Conservation (phyloP, 352 stramenopile genomes). For the Phytopythium ostracodes region DNA sequence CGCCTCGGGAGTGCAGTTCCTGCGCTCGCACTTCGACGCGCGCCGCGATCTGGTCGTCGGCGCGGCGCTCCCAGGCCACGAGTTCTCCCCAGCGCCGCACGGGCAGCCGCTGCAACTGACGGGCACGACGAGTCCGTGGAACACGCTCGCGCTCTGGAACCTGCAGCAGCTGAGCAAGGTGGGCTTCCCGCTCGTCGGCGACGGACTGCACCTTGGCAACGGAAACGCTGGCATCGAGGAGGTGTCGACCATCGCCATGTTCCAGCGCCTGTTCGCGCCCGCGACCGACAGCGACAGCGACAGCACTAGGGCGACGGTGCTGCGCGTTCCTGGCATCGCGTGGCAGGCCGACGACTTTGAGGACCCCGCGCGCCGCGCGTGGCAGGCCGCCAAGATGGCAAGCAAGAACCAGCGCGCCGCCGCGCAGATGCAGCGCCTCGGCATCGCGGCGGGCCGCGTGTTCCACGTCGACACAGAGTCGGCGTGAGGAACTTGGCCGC, state of each 20-base stretch:
- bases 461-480: slow-evolving; percentile 29
- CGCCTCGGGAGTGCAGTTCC: slow-evolving; percentile 37
- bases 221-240: slow-evolving; percentile 87
- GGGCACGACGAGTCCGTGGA: slow-evolving; percentile 93
- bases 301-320: slow-evolving; percentile 72
- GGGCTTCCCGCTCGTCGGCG: slow-evolving; percentile 88
- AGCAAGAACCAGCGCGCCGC: slow-evolving; percentile 88
- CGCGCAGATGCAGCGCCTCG: slow-evolving; percentile 66
- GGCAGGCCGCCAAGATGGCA: slow-evolving; percentile 95
- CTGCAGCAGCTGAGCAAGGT: slow-evolving; percentile 86
- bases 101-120: slow-evolving; percentile 62
- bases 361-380: slow-evolving; percentile 70
- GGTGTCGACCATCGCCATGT: slow-evolving; percentile 88
- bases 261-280: slow-evolving; percentile 77
- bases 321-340: slow-evolving; percentile 66
- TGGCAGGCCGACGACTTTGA: slow-evolving; percentile 79
- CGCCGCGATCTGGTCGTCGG: slow-evolving; percentile 88
- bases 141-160: slow-evolving; percentile 95
- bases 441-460: slow-evolving; percentile 34
- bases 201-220: slow-evolving; percentile 61
- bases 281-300: slow-evolving; percentile 15
- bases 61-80: slow-evolving; percentile 82
- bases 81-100: slow-evolving; percentile 34
- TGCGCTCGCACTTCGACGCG: slow-evolving; percentile 67
- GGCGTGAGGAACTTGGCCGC: not conserved